These are phyloP conservation scores for Mucor racemosus DNA, from an alignment of 371 early-diverging fungal species.

Conservation along the genomic window DNA sequence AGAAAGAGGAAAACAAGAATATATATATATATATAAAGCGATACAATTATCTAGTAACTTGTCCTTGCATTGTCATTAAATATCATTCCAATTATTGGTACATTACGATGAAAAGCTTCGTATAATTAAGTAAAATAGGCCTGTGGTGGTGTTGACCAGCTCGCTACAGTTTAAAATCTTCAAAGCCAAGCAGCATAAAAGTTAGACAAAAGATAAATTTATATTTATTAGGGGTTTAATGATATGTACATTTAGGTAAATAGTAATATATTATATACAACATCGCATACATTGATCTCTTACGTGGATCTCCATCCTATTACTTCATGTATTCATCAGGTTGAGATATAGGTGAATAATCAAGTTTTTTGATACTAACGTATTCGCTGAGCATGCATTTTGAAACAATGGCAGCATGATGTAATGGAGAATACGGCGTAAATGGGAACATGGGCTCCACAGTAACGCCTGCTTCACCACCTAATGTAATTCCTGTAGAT, in stretches of 20 bases:
- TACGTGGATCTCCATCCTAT: not conserved
- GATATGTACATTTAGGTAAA: not conserved
- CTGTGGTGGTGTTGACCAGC: too few species aligned
- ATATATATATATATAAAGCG: too few species aligned
- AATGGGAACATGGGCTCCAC: constrained; percentile 43
- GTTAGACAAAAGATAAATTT: too few species aligned
- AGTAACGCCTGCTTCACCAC: constrained; percentile 45
- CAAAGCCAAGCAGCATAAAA: too few species aligned
- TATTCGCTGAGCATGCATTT: constrained; percentile 40
- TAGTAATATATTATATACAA: not conserved
- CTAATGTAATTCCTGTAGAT: constrained; percentile 38
- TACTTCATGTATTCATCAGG: constrained; percentile 39
- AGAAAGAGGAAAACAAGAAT: too few species aligned
- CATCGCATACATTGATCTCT: not conserved
- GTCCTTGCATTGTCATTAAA: too few species aligned
- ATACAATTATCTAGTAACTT: too few species aligned
- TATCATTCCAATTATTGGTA: too few species aligned
- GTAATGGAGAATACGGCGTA: constrained; percentile 31
- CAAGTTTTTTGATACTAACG: constrained; percentile 24
- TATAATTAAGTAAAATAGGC: too few species aligned
- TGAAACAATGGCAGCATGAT: constrained; percentile 49
- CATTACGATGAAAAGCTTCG: too few species aligned
- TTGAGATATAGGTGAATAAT: constrained; percentile 30
- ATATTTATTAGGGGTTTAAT: too few species aligned
- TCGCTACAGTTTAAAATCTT: too few species aligned